Conservation (phyloP, 306 rosid genomes). For the Rosa lucieae region DNA sequence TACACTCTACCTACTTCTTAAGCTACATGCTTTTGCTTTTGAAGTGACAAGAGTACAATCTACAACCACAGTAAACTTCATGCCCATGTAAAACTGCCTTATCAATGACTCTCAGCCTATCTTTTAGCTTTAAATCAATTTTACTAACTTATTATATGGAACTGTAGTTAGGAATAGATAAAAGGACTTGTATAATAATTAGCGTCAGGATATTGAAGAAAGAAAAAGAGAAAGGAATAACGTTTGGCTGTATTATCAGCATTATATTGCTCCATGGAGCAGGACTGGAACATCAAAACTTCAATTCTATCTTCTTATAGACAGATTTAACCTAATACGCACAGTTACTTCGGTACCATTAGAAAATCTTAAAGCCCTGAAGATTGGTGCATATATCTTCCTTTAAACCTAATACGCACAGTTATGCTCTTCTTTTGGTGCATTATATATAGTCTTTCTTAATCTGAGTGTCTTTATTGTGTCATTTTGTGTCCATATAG, state of each 20-base stretch:
- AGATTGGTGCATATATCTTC: background rate
- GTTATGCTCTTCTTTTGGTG: background rate
- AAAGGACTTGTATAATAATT: background rate
- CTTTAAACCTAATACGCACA: background rate
- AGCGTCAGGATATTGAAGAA: background rate
- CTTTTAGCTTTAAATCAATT: conserved; percentile 13
- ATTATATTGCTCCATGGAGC: conserved; percentile 10
- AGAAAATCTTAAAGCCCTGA: background rate
- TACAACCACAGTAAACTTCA: conserved; percentile 6
- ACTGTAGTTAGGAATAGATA: background rate
- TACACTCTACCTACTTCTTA: conserved; percentile 17
- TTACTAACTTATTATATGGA: conserved; percentile 4
- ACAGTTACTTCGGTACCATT: background rate
- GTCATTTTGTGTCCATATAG: background rate
- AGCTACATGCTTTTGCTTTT: conserved; percentile 24
- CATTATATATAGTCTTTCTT: background rate
- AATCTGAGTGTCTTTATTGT: background rate
- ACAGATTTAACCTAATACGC: background rate
- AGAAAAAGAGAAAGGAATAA: background rate
- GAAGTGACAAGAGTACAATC: conserved; percentile 3
- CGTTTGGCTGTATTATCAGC: background rate
- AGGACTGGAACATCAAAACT: background rate
- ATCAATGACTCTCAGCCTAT: conserved; percentile 1
- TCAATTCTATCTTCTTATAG: background rate
- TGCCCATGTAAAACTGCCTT: background rate